These are phyloP conservation scores for Chrysanthemum makinoi DNA, from an alignment of 129 eudicot species.

Conservation along the genomic window DNA sequence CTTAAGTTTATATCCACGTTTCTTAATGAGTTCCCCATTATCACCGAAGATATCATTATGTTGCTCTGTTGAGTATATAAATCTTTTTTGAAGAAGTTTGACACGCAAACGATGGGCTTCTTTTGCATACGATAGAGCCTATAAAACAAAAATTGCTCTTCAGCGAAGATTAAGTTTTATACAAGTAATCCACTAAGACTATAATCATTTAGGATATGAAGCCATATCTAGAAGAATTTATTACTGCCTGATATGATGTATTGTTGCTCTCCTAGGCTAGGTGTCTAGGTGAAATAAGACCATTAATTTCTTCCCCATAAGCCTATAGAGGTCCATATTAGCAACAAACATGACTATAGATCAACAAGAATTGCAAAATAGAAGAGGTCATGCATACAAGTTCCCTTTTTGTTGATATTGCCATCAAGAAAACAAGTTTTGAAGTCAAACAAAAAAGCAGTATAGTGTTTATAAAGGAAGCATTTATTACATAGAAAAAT, in stretches of 20 bases:
- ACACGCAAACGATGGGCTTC: slow-evolving; percentile 77
- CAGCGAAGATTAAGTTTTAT: neutral
- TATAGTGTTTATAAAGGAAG: neutral
- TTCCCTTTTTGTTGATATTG: neutral
- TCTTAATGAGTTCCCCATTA: slow-evolving; percentile 44
- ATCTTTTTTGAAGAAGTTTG: slow-evolving; percentile 58
- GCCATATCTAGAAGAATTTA: neutral
- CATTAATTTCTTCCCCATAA: neutral
- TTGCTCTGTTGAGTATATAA: slow-evolving; percentile 54
- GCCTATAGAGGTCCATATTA: neutral
- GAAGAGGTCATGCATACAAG: neutral
- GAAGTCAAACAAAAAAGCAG: neutral
- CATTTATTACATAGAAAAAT: neutral
- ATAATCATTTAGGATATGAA: slow-evolving; percentile 2
- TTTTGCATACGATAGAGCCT: slow-evolving; percentile 89
- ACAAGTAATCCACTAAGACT: slow-evolving; percentile 12
- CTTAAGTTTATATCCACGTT: slow-evolving; percentile 41
- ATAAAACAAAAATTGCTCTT: slow-evolving; percentile 17
- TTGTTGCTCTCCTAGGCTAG: neutral
- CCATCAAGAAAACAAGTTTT: neutral
- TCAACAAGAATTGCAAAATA: neutral
- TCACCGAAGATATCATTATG: slow-evolving; percentile 36
- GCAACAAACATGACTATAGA: neutral
- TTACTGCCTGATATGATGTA: neutral
- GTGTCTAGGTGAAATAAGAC: neutral